Percentiles rank a stretch among this genome's conserved stretches.
Evolutionary conservation across 2,329 filamentous ascomycete genomes (phyloP).

Genomic region (Zalaria obscura): DNA sequence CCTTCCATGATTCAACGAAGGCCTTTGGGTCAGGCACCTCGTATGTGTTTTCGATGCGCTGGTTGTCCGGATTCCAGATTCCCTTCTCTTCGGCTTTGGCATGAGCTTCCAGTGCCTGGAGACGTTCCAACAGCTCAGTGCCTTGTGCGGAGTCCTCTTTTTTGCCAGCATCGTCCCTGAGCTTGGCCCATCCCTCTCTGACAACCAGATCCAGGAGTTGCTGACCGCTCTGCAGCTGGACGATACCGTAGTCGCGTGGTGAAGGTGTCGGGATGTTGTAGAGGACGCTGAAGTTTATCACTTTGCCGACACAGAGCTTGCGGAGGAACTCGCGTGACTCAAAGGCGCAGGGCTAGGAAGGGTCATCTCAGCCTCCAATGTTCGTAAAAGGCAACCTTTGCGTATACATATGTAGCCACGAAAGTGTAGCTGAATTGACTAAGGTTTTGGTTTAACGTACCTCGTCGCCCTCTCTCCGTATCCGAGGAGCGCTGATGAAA

Average conservation of each 20-base stretch:
- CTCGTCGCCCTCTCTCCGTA: conserved; percentile 83
- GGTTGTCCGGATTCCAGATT: conserved; percentile 56
- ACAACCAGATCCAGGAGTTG: conserved; percentile 70
- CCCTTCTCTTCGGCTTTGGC: conserved; percentile 71
- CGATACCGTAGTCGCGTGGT: conserved; percentile 76
- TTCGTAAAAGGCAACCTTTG: too few relatives aligned
- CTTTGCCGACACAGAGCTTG: conserved; percentile 70
- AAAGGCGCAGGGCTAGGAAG: conserved; percentile 57
- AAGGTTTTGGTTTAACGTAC: conserved; percentile 18
- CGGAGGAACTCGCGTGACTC: conserved; percentile 89
- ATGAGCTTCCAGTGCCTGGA: conserved; percentile 62
- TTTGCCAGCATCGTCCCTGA: conserved; percentile 84
- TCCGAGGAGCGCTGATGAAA: conserved; percentile 76
- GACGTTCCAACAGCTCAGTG: conserved; percentile 54
- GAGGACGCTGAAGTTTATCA: conserved; percentile 68
- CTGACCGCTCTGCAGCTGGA: conserved; percentile 61
- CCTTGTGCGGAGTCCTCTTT: conserved; percentile 77
- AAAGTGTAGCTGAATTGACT: conserved; percentile 1
- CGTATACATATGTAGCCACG: neutral
- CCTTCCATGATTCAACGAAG: conserved; percentile 74
- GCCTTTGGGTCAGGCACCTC: conserved; percentile 62
- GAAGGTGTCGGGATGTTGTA: conserved; percentile 65
- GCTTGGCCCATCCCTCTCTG: conserved; percentile 80
- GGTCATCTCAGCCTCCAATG: too few relatives aligned
- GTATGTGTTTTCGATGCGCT: conserved; percentile 61